A percentile compares a stretch with the other conserved stretches of the same genome.
phyloP scores from a whole-genome alignment of 495 filamentous ascomycete genomes.

The Neurospora sp. region DNA sequence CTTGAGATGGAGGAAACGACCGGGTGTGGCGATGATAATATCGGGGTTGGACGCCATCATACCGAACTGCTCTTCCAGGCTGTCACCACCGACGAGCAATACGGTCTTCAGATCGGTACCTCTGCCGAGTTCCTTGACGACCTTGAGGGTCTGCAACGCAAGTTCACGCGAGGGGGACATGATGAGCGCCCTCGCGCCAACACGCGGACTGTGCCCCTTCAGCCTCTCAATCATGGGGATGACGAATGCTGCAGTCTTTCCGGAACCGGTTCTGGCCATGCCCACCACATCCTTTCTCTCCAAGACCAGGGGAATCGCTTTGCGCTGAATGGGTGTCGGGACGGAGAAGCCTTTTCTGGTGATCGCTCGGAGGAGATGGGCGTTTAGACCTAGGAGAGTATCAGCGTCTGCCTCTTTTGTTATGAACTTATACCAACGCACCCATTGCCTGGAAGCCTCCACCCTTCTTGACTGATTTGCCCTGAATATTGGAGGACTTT shows the following conservation, averaged over 20 bases:
- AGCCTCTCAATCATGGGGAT: slow-evolving; percentile 96
- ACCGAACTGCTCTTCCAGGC: slow-evolving; percentile 88
- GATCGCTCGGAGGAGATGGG: slow-evolving; percentile 77
- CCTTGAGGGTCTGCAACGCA: slow-evolving; percentile 88
- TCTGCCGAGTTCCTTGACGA: slow-evolving; percentile 84
- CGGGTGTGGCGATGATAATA: slow-evolving; percentile 91
- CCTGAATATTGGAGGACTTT: slow-evolving; percentile 71
- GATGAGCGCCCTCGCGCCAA: slow-evolving; percentile 77
- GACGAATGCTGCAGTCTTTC: slow-evolving; percentile 95
- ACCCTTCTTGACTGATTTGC: slow-evolving; percentile 80
- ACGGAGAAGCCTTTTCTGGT: slow-evolving; percentile 87
- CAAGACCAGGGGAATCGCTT: slow-evolving; percentile 84
- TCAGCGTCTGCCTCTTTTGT: slow-evolving; percentile 2
- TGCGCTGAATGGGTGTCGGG: slow-evolving; percentile 93
- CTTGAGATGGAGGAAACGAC: slow-evolving; percentile 88
- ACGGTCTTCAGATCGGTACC: slow-evolving; percentile 86
- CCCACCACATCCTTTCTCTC: slow-evolving; percentile 88
- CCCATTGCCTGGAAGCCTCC: slow-evolving; percentile 97
- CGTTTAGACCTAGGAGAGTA: slow-evolving; percentile 50
- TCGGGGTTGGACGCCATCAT: slow-evolving; percentile 91
- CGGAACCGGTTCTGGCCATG: slow-evolving; percentile 94
- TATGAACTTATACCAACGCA: slow-evolving; percentile 9
- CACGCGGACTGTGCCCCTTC: slow-evolving; percentile 73
- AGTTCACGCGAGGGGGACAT: slow-evolving; percentile 88
- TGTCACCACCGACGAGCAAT: slow-evolving; percentile 88